These are phyloP conservation scores for Venturiaceae sp. DNA, from an alignment of 2,329 filamentous ascomycete genomes.

Conservation along the genomic window DNA sequence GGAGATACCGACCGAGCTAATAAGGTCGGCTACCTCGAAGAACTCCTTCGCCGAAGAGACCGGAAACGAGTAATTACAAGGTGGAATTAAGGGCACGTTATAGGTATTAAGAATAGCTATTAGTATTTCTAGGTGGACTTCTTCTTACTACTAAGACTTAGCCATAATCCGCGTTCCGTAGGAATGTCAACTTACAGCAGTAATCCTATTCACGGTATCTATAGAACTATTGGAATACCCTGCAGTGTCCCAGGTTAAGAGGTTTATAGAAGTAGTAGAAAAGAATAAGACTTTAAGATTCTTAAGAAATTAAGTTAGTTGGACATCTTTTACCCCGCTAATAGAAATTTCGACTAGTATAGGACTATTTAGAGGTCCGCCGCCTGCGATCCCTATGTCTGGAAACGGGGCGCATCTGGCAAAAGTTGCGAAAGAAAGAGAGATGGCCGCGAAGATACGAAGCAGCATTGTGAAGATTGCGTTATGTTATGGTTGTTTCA, in stretches of 20 bases:
- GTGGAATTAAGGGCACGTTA: slow-evolving; percentile 11
- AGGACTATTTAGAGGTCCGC: slow-evolving; percentile 10
- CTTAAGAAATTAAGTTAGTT: slow-evolving; percentile 12
- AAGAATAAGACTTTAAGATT: slow-evolving; percentile 13
- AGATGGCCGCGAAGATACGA: no score
- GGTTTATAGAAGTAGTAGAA: slow-evolving; percentile 10
- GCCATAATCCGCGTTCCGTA: no score
- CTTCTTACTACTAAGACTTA: no score
- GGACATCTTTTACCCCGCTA: slow-evolving; percentile 9
- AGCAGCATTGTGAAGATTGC: no score
- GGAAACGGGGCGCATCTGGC: not conserved
- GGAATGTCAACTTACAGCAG: no score
- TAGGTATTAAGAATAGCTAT: slow-evolving; percentile 11
- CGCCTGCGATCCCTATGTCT: slow-evolving; percentile 9
- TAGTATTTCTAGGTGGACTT: slow-evolving; percentile 10
- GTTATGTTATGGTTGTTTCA: no score
- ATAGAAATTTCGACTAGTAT: slow-evolving; percentile 10
- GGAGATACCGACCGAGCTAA: slow-evolving; percentile 11
- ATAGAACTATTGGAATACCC: no score
- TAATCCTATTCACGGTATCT: no score
- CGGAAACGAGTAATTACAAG: slow-evolving; percentile 13
- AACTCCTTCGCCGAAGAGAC: slow-evolving; percentile 11
- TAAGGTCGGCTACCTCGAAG: slow-evolving; percentile 11
- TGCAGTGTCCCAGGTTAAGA: no score
- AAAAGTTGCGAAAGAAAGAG: not conserved